Base-by-base conservation (phyloP, 2,329 filamentous ascomycete species). In the Cladorrhinum sp. region DNA sequence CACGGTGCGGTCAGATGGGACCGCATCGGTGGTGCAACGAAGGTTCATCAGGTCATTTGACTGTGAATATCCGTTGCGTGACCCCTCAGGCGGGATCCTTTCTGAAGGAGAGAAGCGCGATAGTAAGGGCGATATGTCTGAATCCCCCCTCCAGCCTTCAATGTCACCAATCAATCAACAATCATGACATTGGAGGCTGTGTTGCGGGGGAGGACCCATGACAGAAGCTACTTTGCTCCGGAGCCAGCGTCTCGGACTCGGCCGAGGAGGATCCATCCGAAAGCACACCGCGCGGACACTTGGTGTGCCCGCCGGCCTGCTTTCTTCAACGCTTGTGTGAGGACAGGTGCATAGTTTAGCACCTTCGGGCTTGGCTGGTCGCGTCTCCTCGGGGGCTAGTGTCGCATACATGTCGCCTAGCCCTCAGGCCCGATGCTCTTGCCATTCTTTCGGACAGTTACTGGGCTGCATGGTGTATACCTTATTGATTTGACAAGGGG, bases 71-170 rank as follows among this genome's bases (percentile, higher is more conserved):
- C 18, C 12, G 23, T 62, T 57, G 68, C 64, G 54, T 60, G 68
- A 69, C 67, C 68, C 68, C 66, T 67, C 68, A 69, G 66, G 71
- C 73, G 73, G 76, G 75, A 70, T 75, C 74, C 75, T 79, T 79
- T 81, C 79, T 81, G 79, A 81, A 81, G 78, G 79, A 78, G 80
- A 81, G 70, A 83, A 81, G 78, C 79, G 80, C 77, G 80, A 81
- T 82, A 82, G 78, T 81, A 80, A 80, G 78, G 65, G 75, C 75
- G 67, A 69, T 61, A 72, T 76, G 72, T 74, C 70, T 36, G 69
- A 67, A 41, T 53, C 61, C 58, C 65, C 53, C 59, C 62, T 59
- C 54, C 56, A n/a, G n/a, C 62, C 48, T 50, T 41, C 32, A 50
- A 32, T 32, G 29, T 32, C 29, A 32, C 13, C 29, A 32, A 13